Evolutionary conservation across 208 protist species (phyloP), one percentile per base, ranked within the genome.

Genomic region (Acanthamoeba sp.): DNA sequence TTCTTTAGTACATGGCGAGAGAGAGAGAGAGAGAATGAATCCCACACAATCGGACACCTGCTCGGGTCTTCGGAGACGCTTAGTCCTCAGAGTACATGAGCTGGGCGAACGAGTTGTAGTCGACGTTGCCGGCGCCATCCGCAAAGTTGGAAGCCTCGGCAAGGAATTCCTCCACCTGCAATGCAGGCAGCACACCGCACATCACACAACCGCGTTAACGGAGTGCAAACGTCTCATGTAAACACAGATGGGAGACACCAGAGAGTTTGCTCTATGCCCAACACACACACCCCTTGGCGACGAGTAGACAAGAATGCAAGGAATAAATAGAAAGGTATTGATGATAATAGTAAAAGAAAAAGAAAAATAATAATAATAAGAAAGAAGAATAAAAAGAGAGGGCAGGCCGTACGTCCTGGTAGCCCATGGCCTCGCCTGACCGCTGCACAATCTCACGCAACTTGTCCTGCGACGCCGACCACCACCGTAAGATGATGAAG

Each of bases 51-150:
- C 0, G 50, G 50, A 55, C 27, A 36, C 16, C 3, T 16, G 29
- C 9, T 7, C 32, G 32, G 27, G 32, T 62, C 16, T 62, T 62
- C 16, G 22, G 12, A 14, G 12, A 29, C 7, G 20, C 32, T 59
- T 87, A 87, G 34, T 87, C 78, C 78, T 87, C 78, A 5, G 78
- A 87, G 16, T 87, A 87, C 78, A 87, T 87, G 78, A 87, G 78
- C 48, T 87, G 78, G 48, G 78, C 78, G 45, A 87, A 87, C 34
- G 78, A 34, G 78, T 87, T 87, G 78, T 87, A 87, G 78, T 87
- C 78, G 27, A 87, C 45, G 78, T 87, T 87, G 78, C 78, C 78
- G 16, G 78, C 78, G 45, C 78, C 78, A 87, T 87, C 78, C 18
- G 78, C 78, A 59, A 87, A 87, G 45, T 87, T 87, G 78, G 78